Evolutionary conservation across 352 stramenopile genomes (phyloP).

Genomic region (Globisporangium recalcitrans): DNA sequence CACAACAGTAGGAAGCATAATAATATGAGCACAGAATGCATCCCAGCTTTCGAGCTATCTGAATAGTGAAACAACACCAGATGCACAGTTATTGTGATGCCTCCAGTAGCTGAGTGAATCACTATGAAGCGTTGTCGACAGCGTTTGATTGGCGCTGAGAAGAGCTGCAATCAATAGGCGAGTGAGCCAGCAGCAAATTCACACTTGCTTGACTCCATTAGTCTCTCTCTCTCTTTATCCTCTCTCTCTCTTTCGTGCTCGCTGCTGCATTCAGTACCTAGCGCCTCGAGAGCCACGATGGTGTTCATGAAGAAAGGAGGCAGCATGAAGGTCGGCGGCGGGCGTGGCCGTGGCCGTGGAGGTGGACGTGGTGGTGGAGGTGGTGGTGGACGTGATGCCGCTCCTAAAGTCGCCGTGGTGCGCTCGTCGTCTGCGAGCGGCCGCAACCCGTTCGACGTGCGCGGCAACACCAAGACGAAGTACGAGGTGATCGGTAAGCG

Average conservation of each 20-base stretch:
- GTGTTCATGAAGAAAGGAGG: slow-evolving; percentile 49
- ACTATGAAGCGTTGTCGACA: background rate
- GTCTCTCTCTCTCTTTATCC: background rate
- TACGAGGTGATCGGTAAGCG: slow-evolving; percentile 87
- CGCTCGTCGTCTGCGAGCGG: slow-evolving; percentile 23
- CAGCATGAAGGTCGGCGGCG: slow-evolving; percentile 27
- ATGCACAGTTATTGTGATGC: no score
- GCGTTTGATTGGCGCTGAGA: slow-evolving; percentile 15
- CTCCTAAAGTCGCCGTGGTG: slow-evolving; percentile 17
- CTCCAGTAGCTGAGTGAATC: no score
- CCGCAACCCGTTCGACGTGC: slow-evolving; percentile 89
- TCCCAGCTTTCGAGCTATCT: no score
- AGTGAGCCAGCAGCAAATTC: background rate
- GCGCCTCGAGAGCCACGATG: slow-evolving; percentile 8
- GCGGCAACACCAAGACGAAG: slow-evolving; percentile 83
- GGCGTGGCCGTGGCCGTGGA: slow-evolving; percentile 8
- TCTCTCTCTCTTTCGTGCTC: background rate
- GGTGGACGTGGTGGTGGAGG: slow-evolving; percentile 14
- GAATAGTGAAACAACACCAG: no score
- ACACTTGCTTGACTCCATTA: background rate
- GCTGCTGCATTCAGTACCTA: background rate
- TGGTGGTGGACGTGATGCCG: slow-evolving; percentile 10
- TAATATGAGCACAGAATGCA: no score
- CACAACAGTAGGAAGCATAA: no score
- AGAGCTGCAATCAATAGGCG: slow-evolving; percentile 7